phyloP scores from a whole-genome alignment of 2,329 filamentous ascomycete species.

The Fusarium sulawesiense region DNA sequence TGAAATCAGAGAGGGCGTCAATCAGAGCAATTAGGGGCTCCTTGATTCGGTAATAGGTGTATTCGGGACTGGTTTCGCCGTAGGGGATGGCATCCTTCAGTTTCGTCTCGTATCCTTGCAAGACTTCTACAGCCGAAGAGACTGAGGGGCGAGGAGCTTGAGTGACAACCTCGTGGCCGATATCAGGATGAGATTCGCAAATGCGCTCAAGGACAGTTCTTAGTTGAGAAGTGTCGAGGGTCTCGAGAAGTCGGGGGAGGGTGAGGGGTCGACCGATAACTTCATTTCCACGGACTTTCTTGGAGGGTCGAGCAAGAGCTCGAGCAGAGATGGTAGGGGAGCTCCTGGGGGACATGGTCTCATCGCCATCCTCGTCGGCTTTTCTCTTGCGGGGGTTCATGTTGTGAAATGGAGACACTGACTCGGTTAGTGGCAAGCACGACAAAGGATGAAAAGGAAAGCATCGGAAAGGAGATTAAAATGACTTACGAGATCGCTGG shows the following conservation, averaged over 20 bases:
- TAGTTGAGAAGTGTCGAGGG: constrained; percentile 85
- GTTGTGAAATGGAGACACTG: constrained; percentile 61
- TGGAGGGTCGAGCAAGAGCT: constrained; percentile 73
- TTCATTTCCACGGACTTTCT: constrained; percentile 73
- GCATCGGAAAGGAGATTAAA: not conserved
- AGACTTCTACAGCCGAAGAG: constrained; percentile 79
- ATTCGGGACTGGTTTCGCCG: constrained; percentile 86
- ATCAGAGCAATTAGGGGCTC: constrained; percentile 83
- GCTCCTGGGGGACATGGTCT: constrained; percentile 87
- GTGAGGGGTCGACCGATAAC: constrained; percentile 67
- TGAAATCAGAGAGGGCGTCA: constrained; percentile 93
- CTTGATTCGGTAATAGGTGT: constrained; percentile 92
- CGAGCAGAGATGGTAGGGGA: constrained; percentile 81
- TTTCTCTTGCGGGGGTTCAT: constrained; percentile 82
- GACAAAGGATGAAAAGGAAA: constrained; percentile 3
- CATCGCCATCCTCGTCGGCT: constrained; percentile 81
- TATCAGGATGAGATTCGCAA: constrained; percentile 87
- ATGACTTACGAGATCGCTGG: constrained; percentile 65
- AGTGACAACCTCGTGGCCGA: constrained; percentile 84
- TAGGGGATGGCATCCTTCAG: constrained; percentile 87
- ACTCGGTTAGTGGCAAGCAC: constrained; percentile 42
- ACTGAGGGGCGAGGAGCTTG: constrained; percentile 90
- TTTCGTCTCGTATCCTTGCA: constrained; percentile 82
- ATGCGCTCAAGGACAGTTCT: constrained; percentile 89
- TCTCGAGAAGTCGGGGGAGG: constrained; percentile 86